Conservation (phyloP, 176 grass and related monocot genomes). For the Triticum aestivum region IWGSC_CS_RefSeq_v2.1 NC_057812.1:690437458-690437957, state of each 20-base stretch:
- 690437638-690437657: not conserved
- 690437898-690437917: not conserved
- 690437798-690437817: constrained; percentile 34
- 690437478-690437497: not conserved
- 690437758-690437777: not conserved
- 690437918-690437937: not conserved
- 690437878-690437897: constrained; percentile 10
- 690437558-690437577: not conserved
- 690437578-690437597: not conserved
- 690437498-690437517: not conserved
- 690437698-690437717: not conserved
- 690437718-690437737: not conserved
- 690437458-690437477: constrained; percentile 20
- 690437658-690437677: not conserved
- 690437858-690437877: constrained; percentile 38
- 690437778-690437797: not conserved
- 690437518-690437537: not conserved
- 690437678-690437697: not conserved
- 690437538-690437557: not conserved
- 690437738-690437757: not conserved
- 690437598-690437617: not conserved
- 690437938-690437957: constrained; percentile 25
- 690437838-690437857: constrained; percentile 43
- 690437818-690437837: constrained; percentile 58
- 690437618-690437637: not conserved